Percentiles rank a stretch among this genome's conserved stretches.
Conservation (phyloP, 2,329 filamentous ascomycete genomes). For the Zopfia rhizophila region DNA sequence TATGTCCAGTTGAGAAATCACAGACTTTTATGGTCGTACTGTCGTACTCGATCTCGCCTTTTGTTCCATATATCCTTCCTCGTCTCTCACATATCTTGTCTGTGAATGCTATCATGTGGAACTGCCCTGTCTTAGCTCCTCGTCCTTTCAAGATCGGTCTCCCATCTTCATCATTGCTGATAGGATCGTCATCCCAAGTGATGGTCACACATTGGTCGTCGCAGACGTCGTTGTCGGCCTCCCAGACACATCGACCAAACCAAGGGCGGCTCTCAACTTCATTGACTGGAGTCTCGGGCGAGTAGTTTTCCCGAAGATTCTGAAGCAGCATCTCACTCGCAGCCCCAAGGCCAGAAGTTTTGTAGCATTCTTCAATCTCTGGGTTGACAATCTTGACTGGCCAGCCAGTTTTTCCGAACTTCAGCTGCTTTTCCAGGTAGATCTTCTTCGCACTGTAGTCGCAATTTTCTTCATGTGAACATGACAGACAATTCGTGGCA, state of each 20-base stretch:
- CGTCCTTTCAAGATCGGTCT: slow-evolving; percentile 46
- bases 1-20: slow-evolving; percentile 71
- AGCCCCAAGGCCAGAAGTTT: slow-evolving; percentile 55
- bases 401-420: slow-evolving; percentile 76
- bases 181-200: slow-evolving; percentile 80
- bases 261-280: slow-evolving; percentile 66
- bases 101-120: slow-evolving; percentile 95
- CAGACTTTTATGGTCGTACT: slow-evolving; percentile 79
- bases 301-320: slow-evolving; percentile 65
- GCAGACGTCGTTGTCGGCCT: slow-evolving; percentile 90
- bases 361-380: slow-evolving; percentile 83
- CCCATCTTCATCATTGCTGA: slow-evolving; percentile 33
- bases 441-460: slow-evolving; percentile 87
- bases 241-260: slow-evolving; percentile 97
- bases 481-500: slow-evolving; percentile 89
- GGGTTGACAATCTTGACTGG: slow-evolving; percentile 90
- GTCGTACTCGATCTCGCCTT: slow-evolving; percentile 88
- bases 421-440: slow-evolving; percentile 77
- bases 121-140: slow-evolving; percentile 83
- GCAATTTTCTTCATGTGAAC: slow-evolving; percentile 78
- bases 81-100: slow-evolving; percentile 87
- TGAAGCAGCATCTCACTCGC: slow-evolving; percentile 63
- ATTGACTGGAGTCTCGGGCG: slow-evolving; percentile 62
- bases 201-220: slow-evolving; percentile 93
- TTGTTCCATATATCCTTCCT: slow-evolving; percentile 84